These are phyloP conservation scores for Thozetella sp. DNA, from an alignment of 495 filamentous ascomycete genomes.

Conservation along the genomic window DNA sequence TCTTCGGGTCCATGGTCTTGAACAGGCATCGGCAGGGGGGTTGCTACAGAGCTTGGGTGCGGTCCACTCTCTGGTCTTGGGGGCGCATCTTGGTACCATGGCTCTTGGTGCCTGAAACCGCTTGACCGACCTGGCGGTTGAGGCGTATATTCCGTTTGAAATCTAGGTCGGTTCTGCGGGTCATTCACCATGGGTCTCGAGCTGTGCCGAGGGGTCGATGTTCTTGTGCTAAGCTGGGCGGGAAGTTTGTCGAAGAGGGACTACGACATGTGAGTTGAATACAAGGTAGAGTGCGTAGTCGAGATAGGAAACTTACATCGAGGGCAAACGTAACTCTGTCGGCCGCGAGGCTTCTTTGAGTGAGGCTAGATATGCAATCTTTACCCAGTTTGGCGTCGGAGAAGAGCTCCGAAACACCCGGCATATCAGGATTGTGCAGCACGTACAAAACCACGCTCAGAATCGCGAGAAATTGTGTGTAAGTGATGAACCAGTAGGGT, in stretches of 20 bases:
- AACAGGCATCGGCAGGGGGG: conserved; percentile 12
- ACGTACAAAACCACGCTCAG: conserved; percentile 88
- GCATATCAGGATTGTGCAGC: conserved; percentile 84
- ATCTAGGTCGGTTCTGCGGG: conserved; percentile 53
- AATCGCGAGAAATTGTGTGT: conserved; percentile 94
- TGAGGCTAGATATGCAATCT: conserved; percentile 74
- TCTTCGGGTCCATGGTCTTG: conserved; percentile 48
- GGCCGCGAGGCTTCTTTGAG: conserved; percentile 84
- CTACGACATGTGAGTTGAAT: conserved; percentile 30
- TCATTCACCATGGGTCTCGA: no score
- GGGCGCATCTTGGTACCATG: conserved; percentile 20
- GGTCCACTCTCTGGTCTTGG: conserved; percentile 14
- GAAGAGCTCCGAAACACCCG: conserved; percentile 72
- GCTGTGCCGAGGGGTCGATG: conserved; percentile 22
- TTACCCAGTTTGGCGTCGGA: conserved; percentile 83
- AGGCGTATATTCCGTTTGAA: no score
- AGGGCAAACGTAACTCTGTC: conserved; percentile 80
- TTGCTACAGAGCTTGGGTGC: conserved; percentile 1
- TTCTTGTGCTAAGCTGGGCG: conserved; percentile 51
- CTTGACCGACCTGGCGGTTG: no score
- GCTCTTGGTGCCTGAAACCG: no score
- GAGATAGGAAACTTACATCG: conserved; percentile 46
- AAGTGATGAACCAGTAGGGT: conserved; percentile 96
- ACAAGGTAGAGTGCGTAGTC: neutral
- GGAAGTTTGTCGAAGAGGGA: conserved; percentile 82